Evolutionary conservation across 2,329 filamentous ascomycete genomes (phyloP).

Genomic region (Geosmithia morbida): DNA sequence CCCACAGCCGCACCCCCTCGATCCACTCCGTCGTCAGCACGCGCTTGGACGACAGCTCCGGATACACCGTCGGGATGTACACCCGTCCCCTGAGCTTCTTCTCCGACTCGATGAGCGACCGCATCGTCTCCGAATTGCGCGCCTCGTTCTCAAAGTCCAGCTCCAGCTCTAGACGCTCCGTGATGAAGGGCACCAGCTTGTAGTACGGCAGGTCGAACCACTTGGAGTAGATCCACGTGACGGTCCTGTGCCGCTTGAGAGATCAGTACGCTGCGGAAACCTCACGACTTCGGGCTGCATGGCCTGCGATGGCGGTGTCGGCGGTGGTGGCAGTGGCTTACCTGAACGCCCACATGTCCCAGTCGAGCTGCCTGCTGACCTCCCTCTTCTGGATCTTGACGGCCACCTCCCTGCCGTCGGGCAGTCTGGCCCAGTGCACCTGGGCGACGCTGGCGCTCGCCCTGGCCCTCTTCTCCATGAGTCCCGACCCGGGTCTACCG

Average conservation of each 20-base stretch:
- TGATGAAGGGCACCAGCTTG: slow-evolving; percentile 80
- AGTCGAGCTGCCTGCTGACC: slow-evolving; percentile 78
- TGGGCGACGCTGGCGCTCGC: slow-evolving; percentile 89
- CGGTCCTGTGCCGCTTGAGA: slow-evolving; percentile 48
- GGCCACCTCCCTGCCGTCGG: slow-evolving; percentile 82
- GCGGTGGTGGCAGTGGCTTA: slow-evolving; percentile 16
- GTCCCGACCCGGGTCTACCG: slow-evolving; percentile 50
- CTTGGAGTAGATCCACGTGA: slow-evolving; percentile 68
- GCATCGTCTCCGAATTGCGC: slow-evolving; percentile 75
- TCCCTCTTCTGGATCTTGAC: slow-evolving; percentile 95
- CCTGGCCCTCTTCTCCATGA: slow-evolving; percentile 45
- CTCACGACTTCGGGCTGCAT: background rate
- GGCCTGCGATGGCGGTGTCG: too few relatives aligned
- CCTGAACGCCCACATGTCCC: slow-evolving; percentile 95
- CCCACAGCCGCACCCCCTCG: slow-evolving; percentile 85
- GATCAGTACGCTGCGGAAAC: slow-evolving; percentile 5
- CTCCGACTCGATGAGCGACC: slow-evolving; percentile 59
- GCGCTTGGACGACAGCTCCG: slow-evolving; percentile 66
- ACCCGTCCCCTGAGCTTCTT: slow-evolving; percentile 64
- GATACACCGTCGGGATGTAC: slow-evolving; percentile 76
- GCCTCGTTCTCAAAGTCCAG: slow-evolving; percentile 93
- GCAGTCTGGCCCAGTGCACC: slow-evolving; percentile 82
- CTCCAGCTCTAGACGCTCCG: slow-evolving; percentile 80
- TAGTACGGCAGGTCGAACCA: slow-evolving; percentile 93
- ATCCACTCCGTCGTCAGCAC: slow-evolving; percentile 97